phyloP scores from a whole-genome alignment of 257 asterid species.

The Perilla frutescens region DNA sequence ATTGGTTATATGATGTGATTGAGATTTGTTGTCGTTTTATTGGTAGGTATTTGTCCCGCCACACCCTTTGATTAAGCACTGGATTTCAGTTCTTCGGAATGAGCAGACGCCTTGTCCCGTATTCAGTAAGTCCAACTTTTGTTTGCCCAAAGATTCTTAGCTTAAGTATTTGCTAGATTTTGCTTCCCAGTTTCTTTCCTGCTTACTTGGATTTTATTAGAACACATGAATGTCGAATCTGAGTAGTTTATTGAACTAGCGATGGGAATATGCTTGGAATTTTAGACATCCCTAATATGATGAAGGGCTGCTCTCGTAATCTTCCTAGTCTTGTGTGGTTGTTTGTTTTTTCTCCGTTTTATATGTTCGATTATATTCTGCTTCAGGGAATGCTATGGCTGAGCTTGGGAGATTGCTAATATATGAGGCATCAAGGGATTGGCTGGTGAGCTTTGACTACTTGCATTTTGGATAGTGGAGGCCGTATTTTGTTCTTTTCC shows the following conservation, averaged over 20 bases:
- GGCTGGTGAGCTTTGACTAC: conserved; percentile 68
- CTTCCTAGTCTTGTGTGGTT: conserved; percentile 1
- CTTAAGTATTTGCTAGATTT: neutral
- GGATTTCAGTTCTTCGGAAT: conserved; percentile 96
- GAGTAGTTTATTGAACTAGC: conserved; percentile 8
- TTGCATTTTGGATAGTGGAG: neutral
- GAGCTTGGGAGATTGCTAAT: conserved; percentile 96
- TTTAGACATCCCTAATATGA: neutral
- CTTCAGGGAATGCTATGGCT: conserved; percentile 88
- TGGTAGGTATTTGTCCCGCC: conserved; percentile 93
- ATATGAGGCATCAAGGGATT: conserved; percentile 96
- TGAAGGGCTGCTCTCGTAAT: conserved; percentile 10
- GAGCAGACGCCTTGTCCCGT: conserved; percentile 84
- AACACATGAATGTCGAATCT: neutral
- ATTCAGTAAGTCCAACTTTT: conserved; percentile 64
- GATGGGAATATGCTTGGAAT: conserved; percentile 19
- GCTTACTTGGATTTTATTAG: neutral
- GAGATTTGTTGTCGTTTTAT: conserved; percentile 19
- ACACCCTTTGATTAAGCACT: conserved; percentile 93
- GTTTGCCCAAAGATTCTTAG: neutral
- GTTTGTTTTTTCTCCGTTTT: conserved; percentile 6
- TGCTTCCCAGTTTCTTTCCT: neutral
- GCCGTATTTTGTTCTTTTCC: conserved; percentile 7
- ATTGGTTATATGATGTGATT: conserved; percentile 18
- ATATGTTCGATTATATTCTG: conserved; percentile 22